Percentiles rank a stretch among this genome's conserved stretches.
Evolutionary conservation across 2,329 filamentous ascomycete genomes (phyloP).

Genomic region (Penicillium thymicola): DNA sequence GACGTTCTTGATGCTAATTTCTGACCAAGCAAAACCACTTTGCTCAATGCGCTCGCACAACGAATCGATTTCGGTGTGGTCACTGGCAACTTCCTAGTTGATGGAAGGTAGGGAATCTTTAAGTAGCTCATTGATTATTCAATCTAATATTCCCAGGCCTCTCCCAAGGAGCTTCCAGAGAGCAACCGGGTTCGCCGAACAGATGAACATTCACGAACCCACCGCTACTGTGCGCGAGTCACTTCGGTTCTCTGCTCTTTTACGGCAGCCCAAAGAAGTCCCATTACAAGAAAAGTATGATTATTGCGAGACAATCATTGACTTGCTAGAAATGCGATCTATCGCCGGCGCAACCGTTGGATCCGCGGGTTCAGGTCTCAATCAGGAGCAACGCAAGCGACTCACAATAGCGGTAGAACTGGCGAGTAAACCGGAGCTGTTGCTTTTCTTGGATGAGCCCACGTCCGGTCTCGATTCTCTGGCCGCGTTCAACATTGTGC

Average conservation of each 20-base stretch:
- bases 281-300: constrained; percentile 61
- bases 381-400: constrained; percentile 64
- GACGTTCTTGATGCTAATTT: background rate
- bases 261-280: constrained; percentile 59
- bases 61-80: constrained; percentile 45
- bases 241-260: constrained; percentile 61
- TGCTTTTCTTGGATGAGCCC: constrained; percentile 62
- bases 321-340: constrained; percentile 64
- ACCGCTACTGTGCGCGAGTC: constrained; percentile 66
- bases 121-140: background rate
- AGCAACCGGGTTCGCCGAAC: constrained; percentile 56
- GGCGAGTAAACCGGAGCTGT: constrained; percentile 58
- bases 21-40: constrained; percentile 47
- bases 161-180: constrained; percentile 51
- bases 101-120: constrained; percentile 37
- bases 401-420: constrained; percentile 63
- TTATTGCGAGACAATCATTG: constrained; percentile 67
- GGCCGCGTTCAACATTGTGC: constrained; percentile 63
- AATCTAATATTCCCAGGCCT: constrained; percentile 27
- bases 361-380: constrained; percentile 56
- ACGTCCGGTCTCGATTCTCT: constrained; percentile 66
- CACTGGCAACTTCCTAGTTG: constrained; percentile 45
- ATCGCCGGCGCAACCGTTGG: constrained; percentile 66
- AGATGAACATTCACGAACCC: constrained; percentile 66
- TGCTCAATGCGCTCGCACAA: constrained; percentile 48